Evolutionary conservation across 106 monocot species (phyloP), one percentile per base, ranked within the genome.

Genomic region (Platanthera zijinensis): DNA sequence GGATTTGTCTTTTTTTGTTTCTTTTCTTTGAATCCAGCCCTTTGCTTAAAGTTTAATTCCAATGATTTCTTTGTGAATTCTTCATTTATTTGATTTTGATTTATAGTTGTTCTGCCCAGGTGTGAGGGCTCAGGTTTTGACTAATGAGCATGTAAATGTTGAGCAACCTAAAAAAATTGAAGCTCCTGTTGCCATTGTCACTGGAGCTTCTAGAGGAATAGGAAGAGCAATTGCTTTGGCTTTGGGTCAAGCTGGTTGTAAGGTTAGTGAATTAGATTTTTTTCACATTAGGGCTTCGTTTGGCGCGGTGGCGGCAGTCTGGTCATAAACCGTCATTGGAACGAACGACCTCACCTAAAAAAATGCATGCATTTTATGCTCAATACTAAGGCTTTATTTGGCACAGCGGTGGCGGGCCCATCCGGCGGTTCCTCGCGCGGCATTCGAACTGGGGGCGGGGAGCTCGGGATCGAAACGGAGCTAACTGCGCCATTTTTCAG

Each of bases 161-260:
- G 79, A 78, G 30, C 91, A 84, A 49, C 52, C 74, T 17, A 84
- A 76, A 75, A 75, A 86, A 72, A 67, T 81, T 59, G 97, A 88
- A 72, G 77, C 82, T 72, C 94, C 97, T 73, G 90, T 92, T 70
- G 94, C 84, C 56, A 72, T 99, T 67, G 79, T 99, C 50, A 99
- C 97, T 72, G 97, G 97, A 57, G 97, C 97, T 74, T 99, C 97
- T 45, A 83, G 97, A 70, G 97, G 97, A 61, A 99, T 99, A 50
- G 97, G 97, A 57, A 99, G 83, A 84, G 92, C 94, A 28, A 80
- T 94, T 45, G 97, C 91, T 14, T 82, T 99, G 79, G 73, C 91
- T 13, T 49, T 99, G 19, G 97, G 97, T n/a, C 91, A 90, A 83
- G 88, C 94, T 78, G 97, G 97, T 45, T 99, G 97, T 81, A 99